Conservation (phyloP, 2,329 filamentous ascomycete species). For the Fusarium sp. region DNA sequence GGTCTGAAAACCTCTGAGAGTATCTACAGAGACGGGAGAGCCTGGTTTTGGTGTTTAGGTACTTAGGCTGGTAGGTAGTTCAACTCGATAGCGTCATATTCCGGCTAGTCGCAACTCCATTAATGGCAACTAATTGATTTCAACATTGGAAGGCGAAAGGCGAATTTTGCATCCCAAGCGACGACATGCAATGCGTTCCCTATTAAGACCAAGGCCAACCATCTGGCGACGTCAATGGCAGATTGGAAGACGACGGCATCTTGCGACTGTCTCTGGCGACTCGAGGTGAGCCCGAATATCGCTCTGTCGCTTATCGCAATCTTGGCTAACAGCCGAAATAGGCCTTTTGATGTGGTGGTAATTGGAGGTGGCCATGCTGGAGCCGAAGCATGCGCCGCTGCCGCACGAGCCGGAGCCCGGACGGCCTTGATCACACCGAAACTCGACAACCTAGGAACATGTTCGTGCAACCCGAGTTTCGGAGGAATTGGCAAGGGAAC, state of each 20-base stretch:
- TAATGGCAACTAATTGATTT: constrained; percentile 17
- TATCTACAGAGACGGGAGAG: not conserved
- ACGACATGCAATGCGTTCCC: constrained; percentile 47
- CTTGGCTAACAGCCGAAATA: constrained; percentile 48
- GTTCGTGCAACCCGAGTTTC: constrained; percentile 97
- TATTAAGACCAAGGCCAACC: constrained; percentile 41
- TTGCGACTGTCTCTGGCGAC: constrained; percentile 50
- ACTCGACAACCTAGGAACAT: constrained; percentile 89
- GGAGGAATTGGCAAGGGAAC: constrained; percentile 99
- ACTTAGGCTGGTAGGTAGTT: not conserved
- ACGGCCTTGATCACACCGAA: constrained; percentile 93
- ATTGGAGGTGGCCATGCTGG: constrained; percentile 97
- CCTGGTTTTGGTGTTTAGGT: not conserved
- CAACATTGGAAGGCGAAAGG: constrained; percentile 13
- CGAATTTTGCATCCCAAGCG: constrained; percentile 31
- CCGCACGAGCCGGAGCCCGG: constrained; percentile 87
- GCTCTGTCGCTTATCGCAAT: not conserved
- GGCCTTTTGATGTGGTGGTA: constrained; percentile 90
- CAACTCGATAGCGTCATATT: constrained; percentile 27
- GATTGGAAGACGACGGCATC: constrained; percentile 32
- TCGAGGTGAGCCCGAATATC: constrained; percentile 43
- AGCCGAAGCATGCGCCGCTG: constrained; percentile 91
- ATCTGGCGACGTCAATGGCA: constrained; percentile 33
- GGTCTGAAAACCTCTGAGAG: not conserved
- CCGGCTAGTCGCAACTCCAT: constrained; percentile 15